Evolutionary conservation across 1,284 basidiomycete species (phyloP).

Genomic region (Pascua guehoae): DNA sequence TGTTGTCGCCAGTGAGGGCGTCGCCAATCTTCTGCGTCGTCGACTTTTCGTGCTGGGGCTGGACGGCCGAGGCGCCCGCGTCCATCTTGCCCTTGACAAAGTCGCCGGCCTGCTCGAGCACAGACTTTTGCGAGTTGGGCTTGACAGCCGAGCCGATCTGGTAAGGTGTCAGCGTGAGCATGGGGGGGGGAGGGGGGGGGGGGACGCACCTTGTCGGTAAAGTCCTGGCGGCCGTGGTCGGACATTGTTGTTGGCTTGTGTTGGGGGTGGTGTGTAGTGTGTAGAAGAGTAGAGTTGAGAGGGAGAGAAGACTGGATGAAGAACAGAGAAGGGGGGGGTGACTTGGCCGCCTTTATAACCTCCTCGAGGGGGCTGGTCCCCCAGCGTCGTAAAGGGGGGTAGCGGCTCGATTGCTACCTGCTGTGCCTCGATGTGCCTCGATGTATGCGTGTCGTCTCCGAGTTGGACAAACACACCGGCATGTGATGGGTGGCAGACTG

Average conservation of each 20-base stretch:
- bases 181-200: neutral
- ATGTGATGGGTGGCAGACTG: too few species aligned
- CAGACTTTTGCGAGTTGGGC: conserved; percentile 45
- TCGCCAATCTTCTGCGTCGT: conserved; percentile 45
- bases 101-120: conserved; percentile 41
- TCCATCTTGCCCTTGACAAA: conserved; percentile 37
- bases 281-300: conserved; percentile 3
- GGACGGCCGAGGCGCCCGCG: conserved; percentile 36
- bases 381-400: too few species aligned
- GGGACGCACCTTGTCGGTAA: conserved; percentile 37
- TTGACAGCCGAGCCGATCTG: conserved; percentile 32
- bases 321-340: neutral
- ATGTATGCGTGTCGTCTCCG: too few species aligned
- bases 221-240: conserved; percentile 35
- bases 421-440: too few species aligned
- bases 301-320: neutral
- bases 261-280: conserved; percentile 1
- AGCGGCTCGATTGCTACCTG: too few species aligned
- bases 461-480: too few species aligned
- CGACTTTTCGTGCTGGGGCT: conserved; percentile 38
- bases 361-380: too few species aligned
- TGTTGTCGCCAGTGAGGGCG: conserved; percentile 20
- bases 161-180: neutral
- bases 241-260: conserved; percentile 11
- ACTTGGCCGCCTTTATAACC: too few species aligned